These are phyloP conservation scores for Dothideomycetes sp. DNA, from an alignment of 2,329 filamentous ascomycete genomes.

Conservation along the genomic window DNA sequence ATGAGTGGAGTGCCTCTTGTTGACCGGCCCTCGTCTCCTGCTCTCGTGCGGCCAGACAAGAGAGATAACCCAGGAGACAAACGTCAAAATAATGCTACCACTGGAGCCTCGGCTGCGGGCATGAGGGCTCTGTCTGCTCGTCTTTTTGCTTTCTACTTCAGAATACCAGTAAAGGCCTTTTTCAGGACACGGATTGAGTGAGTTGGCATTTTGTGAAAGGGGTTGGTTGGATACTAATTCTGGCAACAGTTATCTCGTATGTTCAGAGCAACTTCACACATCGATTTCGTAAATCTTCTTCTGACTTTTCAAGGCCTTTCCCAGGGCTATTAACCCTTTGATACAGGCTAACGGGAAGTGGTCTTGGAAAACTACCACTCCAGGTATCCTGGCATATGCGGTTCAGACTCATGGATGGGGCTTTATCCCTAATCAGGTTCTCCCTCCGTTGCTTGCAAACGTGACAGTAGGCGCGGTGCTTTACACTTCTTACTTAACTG, in stretches of 20 bases:
- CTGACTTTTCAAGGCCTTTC: slow-evolving; percentile 42
- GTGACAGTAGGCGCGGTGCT: slow-evolving; percentile 64
- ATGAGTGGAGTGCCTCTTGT: slow-evolving; percentile 1
- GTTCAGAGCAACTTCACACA: no score
- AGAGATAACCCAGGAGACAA: slow-evolving; percentile 25
- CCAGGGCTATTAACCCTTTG: slow-evolving; percentile 52
- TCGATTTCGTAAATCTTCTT: no score
- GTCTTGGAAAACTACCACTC: slow-evolving; percentile 59
- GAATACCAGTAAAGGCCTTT: slow-evolving; percentile 84
- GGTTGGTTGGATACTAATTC: no score
- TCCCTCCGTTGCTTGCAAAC: slow-evolving; percentile 67
- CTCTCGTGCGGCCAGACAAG: slow-evolving; percentile 1
- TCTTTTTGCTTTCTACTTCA: slow-evolving; percentile 81
- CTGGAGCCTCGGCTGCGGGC: slow-evolving; percentile 66
- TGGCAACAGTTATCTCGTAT: slow-evolving; percentile 5
- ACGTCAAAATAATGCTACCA: slow-evolving; percentile 51
- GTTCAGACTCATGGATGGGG: slow-evolving; percentile 62
- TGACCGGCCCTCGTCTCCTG: slow-evolving; percentile 2
- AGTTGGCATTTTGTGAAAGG: slow-evolving; percentile 26
- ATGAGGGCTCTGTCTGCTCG: slow-evolving; percentile 77
- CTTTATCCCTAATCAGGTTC: slow-evolving; percentile 66
- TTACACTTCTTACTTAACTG: slow-evolving; percentile 67
- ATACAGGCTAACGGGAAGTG: slow-evolving; percentile 40
- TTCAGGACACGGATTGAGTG: slow-evolving; percentile 87
- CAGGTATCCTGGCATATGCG: slow-evolving; percentile 59